Base-by-base conservation (phyloP, 805 yeast genomes). In the Ogataea degrootiae region DNA sequence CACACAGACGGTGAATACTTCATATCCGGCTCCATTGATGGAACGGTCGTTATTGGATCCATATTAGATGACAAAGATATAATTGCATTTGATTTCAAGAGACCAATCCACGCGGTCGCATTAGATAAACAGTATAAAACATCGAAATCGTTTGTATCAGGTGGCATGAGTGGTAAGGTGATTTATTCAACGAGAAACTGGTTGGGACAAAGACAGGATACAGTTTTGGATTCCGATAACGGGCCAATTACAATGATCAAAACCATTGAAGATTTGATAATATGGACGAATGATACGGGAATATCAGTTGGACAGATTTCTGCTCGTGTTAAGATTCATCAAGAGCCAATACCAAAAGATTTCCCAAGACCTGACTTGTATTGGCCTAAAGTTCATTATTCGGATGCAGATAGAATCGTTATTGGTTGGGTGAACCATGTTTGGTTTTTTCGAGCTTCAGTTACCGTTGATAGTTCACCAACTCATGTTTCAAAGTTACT, bases 11-110 rank as follows among this genome's bases (percentile, higher is more conserved):
- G 95, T 0, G 66, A 66, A 8, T 80, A 75, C 58, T 80, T 94
- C 50, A 95, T 94, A 0, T 83, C 96, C 0, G 96, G 91, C 0
- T 89, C 97, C 0, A 83, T 92, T 71, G 99, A 94, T 62, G 99
- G 99, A 0, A 86, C 96, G 0, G 85, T 92, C 0, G 89, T 89
- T 1, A 77, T 89, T 5, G 94, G 96, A 0, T 77, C 90, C 2
- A 69, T 87, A 1, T 49, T 53, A 1, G 86, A 84, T 52, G 79
- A 78, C 17, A 67, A 71, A 5, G 94, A 85, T 55, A 79, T 85
- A 2, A 71, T 76, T 0, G 90, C 89, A 2, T 84, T 79, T 55
- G 96, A 91, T 65, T 87, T 90, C 64, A 84, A 85, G 56, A 71
- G 97, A 29, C 97, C 98, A 0, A 77, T 94, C 0, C 95, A 90